Evolutionary conservation across 2,329 filamentous ascomycete species (phyloP).

Genomic region (Beauveria pseudobassiana): DNA sequence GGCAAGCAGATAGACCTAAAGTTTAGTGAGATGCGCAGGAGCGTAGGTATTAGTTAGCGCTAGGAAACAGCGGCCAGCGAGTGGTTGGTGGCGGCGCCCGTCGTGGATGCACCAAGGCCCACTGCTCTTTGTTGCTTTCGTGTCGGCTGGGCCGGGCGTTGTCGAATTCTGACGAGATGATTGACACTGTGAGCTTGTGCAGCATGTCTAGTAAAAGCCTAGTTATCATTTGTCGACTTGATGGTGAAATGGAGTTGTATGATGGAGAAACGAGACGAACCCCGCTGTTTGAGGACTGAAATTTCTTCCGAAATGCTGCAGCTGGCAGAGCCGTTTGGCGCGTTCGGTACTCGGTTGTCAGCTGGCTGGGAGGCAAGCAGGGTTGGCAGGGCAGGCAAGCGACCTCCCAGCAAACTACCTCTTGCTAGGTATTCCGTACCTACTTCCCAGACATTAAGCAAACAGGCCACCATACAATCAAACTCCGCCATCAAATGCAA

Average conservation of each 20-base stretch:
- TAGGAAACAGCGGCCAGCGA: not conserved
- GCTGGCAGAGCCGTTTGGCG: not conserved
- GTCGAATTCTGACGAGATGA: not conserved
- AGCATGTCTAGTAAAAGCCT: not conserved
- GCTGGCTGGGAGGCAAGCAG: not conserved
- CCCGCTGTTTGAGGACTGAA: not conserved
- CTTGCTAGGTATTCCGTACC: no score
- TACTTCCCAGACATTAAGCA: not conserved
- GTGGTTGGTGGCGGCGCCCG: not conserved
- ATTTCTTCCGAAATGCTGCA: not conserved
- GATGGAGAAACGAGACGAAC: not conserved
- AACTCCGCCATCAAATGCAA: not conserved
- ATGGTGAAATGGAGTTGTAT: not conserved
- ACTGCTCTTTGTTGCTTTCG: not conserved
- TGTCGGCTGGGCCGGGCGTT: not conserved
- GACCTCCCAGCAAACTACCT: not conserved
- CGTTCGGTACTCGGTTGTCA: not conserved
- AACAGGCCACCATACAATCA: not conserved
- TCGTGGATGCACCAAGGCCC: not conserved
- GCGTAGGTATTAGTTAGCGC: not conserved
- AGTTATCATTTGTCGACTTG: not conserved
- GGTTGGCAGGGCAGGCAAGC: no score
- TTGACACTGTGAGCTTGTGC: not conserved
- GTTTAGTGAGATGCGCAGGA: slow-evolving; percentile 7
- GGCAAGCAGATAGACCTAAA: slow-evolving; percentile 2